Percentiles rank a stretch among this genome's conserved stretches.
phyloP scores from a whole-genome alignment of 495 filamentous ascomycete species.

The Podospora sp. region DNA sequence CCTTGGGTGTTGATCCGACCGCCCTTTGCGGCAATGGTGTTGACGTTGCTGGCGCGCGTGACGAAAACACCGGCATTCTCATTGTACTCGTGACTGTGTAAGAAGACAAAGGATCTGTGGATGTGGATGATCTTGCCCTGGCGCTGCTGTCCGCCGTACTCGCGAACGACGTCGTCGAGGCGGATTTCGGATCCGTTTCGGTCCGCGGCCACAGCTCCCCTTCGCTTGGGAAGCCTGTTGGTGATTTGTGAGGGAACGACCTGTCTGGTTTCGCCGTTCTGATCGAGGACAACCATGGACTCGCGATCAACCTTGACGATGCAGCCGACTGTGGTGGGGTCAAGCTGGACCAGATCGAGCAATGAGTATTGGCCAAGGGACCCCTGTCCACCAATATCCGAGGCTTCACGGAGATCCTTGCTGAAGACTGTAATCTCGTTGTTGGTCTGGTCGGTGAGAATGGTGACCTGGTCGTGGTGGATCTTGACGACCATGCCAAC shows the following conservation, averaged over 20 bases:
- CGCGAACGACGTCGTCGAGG: slow-evolving; percentile 87
- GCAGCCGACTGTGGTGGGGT: slow-evolving; percentile 86
- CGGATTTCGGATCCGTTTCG: slow-evolving; percentile 92
- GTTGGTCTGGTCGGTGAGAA: slow-evolving; percentile 87
- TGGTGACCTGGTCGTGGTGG: slow-evolving; percentile 83
- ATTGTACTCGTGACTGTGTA: slow-evolving; percentile 77
- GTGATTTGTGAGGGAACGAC: slow-evolving; percentile 89
- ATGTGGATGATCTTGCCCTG: slow-evolving; percentile 90
- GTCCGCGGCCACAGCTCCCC: slow-evolving; percentile 86
- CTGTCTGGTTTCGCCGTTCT: slow-evolving; percentile 78
- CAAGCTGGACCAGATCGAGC: slow-evolving; percentile 91
- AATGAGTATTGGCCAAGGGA: slow-evolving; percentile 84
- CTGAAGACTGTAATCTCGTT: slow-evolving; percentile 97
- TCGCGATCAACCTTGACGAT: slow-evolving; percentile 95
- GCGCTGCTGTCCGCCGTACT: slow-evolving; percentile 80
- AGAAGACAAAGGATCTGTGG: slow-evolving; percentile 83
- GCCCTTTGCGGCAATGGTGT: slow-evolving; percentile 88
- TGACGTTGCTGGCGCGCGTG: slow-evolving; percentile 79
- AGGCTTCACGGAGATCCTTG: slow-evolving; percentile 90
- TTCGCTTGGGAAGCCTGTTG: slow-evolving; percentile 77
- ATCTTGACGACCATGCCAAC: slow-evolving; percentile 96
- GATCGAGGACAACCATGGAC: slow-evolving; percentile 84
- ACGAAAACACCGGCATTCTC: slow-evolving; percentile 93
- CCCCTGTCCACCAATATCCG: slow-evolving; percentile 80
- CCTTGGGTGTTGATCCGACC: slow-evolving; percentile 66